Conservation (phyloP, 768 basidiomycete genomes). For the Hemileccinum impolitum region DNA sequence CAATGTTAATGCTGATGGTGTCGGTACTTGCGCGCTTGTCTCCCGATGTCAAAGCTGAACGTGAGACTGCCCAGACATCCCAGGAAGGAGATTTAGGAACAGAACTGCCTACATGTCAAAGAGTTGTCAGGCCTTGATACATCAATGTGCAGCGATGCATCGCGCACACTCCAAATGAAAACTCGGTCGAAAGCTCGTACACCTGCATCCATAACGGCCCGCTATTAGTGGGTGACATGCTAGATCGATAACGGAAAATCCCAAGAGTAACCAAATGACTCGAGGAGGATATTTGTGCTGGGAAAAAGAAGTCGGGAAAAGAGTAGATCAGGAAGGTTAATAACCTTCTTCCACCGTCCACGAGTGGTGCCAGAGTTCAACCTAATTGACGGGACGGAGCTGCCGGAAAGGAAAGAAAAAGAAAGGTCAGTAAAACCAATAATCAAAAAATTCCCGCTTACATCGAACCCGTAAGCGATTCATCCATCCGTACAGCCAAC, state of each 20-base stretch:
- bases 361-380: not conserved
- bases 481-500: conserved; percentile 18
- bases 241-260: not conserved
- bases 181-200: not conserved
- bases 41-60: not conserved
- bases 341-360: not conserved
- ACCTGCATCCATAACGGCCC: not conserved
- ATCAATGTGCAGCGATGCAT: not conserved
- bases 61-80: conserved; percentile 1
- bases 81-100: conserved; percentile 5
- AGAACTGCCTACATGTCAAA: conserved; percentile 2
- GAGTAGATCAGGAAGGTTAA: conserved; percentile 2
- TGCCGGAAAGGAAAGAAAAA: conserved; percentile 3
- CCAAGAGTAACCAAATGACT: not conserved
- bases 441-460: conserved; percentile 21
- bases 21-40: too few relatives aligned
- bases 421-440: conserved; percentile 15
- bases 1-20: not conserved
- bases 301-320: not conserved
- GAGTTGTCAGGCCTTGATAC: not conserved
- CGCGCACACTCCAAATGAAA: not conserved
- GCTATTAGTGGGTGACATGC: not conserved
- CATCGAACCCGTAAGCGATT: conserved; percentile 13
- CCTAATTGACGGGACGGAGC: conserved; percentile 2
- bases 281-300: not conserved